phyloP scores from a whole-genome alignment of 441 rosid genomes.

The Gossypium lobatum region DNA sequence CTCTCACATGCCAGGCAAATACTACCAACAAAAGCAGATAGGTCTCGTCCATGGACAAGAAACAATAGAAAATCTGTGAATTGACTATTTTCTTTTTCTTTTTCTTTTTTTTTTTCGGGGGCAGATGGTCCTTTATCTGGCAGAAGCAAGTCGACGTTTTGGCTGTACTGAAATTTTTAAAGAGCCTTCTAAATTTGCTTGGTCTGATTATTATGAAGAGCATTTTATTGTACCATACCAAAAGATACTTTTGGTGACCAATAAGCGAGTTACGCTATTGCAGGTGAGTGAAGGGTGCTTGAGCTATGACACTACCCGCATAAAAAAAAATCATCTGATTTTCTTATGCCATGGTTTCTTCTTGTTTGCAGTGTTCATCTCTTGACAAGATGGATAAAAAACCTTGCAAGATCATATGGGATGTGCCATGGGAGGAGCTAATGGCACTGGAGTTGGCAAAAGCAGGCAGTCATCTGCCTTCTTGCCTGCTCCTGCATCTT shows the following conservation, averaged over 20 bases:
- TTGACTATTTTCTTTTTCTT: slow-evolving; percentile 11
- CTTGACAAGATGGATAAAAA: slow-evolving; percentile 80
- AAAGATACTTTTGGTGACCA: slow-evolving; percentile 79
- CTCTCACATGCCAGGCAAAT: background rate
- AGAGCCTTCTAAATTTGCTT: slow-evolving; percentile 94
- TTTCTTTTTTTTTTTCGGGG: slow-evolving; percentile 11
- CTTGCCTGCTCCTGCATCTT: slow-evolving; percentile 88
- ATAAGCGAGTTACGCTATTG: slow-evolving; percentile 74
- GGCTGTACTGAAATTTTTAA: slow-evolving; percentile 94
- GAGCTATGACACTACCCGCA: background rate
- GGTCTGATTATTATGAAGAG: slow-evolving; percentile 84
- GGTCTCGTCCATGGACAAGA: background rate
- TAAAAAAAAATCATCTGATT: background rate
- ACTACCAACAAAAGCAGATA: background rate
- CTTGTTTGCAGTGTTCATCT: slow-evolving; percentile 54
- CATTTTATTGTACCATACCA: slow-evolving; percentile 79
- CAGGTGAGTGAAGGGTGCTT: slow-evolving; percentile 51
- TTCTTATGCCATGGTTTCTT: slow-evolving; percentile 17
- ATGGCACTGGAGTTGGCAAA: slow-evolving; percentile 94
- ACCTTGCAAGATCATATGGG: slow-evolving; percentile 96
- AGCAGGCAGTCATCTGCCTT: slow-evolving; percentile 73
- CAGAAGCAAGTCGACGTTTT: slow-evolving; percentile 85
- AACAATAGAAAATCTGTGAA: background rate
- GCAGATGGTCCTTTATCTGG: slow-evolving; percentile 89
- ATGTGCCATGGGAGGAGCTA: slow-evolving; percentile 94